Conservation (phyloP, 805 yeast genomes). For the Teunomyces lycoperdinae region DNA sequence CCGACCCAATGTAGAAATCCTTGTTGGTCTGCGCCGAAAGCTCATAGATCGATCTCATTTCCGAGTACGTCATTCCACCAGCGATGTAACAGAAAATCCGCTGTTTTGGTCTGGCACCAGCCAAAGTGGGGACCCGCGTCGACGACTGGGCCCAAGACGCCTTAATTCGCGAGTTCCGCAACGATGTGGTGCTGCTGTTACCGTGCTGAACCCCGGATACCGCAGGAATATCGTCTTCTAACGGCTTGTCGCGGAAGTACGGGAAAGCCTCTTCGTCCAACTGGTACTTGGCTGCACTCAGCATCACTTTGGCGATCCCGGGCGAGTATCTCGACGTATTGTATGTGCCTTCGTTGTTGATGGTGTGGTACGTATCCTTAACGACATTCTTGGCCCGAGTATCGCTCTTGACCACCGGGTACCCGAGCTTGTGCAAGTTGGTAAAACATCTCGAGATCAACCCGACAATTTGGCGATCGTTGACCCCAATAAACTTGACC, state of each 20-base stretch:
- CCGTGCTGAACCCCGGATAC: background rate
- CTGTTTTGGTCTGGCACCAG: constrained; percentile 43
- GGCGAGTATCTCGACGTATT: constrained; percentile 74
- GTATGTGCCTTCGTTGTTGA: constrained; percentile 49
- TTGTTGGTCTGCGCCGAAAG: constrained; percentile 58
- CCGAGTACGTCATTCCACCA: constrained; percentile 88
- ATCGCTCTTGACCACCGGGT: constrained; percentile 46
- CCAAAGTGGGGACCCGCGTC: constrained; percentile 6
- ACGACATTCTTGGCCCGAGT: constrained; percentile 42
- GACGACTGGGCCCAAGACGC: constrained; percentile 69
- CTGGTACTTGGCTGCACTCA: constrained; percentile 47
- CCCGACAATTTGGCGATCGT: constrained; percentile 47
- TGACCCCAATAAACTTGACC: constrained; percentile 49
- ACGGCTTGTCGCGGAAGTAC: constrained; percentile 71
- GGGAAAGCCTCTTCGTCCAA: constrained; percentile 66
- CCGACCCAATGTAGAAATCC: constrained; percentile 81
- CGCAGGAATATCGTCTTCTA: constrained; percentile 41
- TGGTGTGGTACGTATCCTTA: constrained; percentile 56
- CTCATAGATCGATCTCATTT: constrained; percentile 72
- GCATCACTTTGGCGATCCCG: constrained; percentile 58
- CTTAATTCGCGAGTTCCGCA: constrained; percentile 68
- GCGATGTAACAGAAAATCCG: constrained; percentile 76
- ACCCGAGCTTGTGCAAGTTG: constrained; percentile 51
- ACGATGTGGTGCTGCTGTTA: constrained; percentile 30
- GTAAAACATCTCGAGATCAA: constrained; percentile 52